These are phyloP conservation scores for Apiospora sp. DNA, from an alignment of 2,329 filamentous ascomycete genomes.

Conservation along the genomic window DNA sequence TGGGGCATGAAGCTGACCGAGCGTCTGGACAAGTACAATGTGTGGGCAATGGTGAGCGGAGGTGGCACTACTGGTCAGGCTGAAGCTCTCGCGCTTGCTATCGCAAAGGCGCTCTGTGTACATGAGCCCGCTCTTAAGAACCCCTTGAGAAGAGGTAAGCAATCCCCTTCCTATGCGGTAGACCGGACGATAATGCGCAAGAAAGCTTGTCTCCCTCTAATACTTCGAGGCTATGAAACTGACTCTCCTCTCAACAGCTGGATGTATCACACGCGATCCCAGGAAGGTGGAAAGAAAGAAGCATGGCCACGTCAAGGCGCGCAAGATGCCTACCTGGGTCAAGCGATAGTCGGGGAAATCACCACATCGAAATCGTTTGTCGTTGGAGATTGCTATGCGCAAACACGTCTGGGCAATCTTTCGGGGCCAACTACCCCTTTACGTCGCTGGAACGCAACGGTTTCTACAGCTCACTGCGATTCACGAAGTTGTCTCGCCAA, in stretches of 20 bases:
- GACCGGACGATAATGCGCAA: constrained; percentile 3
- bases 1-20: constrained; percentile 88
- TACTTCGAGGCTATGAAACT: neutral
- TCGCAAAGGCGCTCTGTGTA: constrained; percentile 85
- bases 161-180: neutral
- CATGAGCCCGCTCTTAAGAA: constrained; percentile 95
- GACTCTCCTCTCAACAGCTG: constrained; percentile 65
- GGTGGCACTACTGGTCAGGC: constrained; percentile 95
- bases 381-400: neutral
- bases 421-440: constrained; percentile 23
- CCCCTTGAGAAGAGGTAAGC: constrained; percentile 82
- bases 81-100: constrained; percentile 88
- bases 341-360: constrained; percentile 66
- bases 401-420: constrained; percentile 25
- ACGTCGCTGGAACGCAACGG: constrained; percentile 1
- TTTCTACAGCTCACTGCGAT: constrained; percentile 7
- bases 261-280: constrained; percentile 88
- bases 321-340: constrained; percentile 98
- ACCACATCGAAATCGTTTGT: constrained; percentile 21
- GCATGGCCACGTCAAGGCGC: constrained; percentile 91
- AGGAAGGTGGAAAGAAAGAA: constrained; percentile 98
- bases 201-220: neutral
- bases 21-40: constrained; percentile 94
- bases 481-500: neutral
- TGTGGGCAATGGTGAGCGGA: constrained; percentile 85